Evolutionary conservation across 495 filamentous ascomycete species (phyloP), one percentile per base, ranked within the genome.

Genomic region (Aspergillus heteromorphus): DNA sequence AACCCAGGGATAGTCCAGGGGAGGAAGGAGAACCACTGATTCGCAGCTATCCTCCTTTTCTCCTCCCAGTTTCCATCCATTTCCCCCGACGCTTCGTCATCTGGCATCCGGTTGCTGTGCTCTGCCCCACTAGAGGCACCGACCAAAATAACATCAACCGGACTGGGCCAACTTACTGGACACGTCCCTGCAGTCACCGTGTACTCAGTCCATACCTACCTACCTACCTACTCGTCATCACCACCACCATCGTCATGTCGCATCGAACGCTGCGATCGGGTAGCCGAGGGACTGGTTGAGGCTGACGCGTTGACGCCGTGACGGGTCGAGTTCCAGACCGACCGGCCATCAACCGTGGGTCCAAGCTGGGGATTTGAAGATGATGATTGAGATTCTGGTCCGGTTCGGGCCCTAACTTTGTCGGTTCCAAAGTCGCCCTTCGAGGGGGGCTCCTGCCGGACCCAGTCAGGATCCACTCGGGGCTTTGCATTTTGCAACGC

Each of bases 361-460:
- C 40, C 40, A 9, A 2, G 10, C 23, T 27, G 4, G 23, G 23
- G 23, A 27, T 4, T 9, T 21, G 42, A n/a, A n/a, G n/a, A n/a
- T n/a, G n/a, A n/a, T 21, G 19, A 11, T 16, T 47, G 21, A 27
- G 31, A 34, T 18, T 38, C 31, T 30, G 54, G 55, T 55, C 42
- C 52, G 56, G 55, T 45, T 58, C 59, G 59, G 59, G 55, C 59
- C 52, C 59, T 58, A 62, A 27, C 23, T 27, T 27, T 27, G 23
- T 27, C 23, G n/a, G n/a, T n/a, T n/a, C 23, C 7, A 7, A 7
- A 27, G 4, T 27, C 4, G 23, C 3, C 23, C 23, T 27, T 27
- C 4, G 23, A 27, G 7, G 23, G 23, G 23, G 23, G 7, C 3
- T 3, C 23, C n/a, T n/a, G n/a, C n/a, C n/a, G n/a, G n/a, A n/a